Percentiles rank a stretch among this genome's conserved stretches.
Evolutionary conservation across 495 filamentous ascomycete species (phyloP).

Genomic region (Talaromyces liani): DNA sequence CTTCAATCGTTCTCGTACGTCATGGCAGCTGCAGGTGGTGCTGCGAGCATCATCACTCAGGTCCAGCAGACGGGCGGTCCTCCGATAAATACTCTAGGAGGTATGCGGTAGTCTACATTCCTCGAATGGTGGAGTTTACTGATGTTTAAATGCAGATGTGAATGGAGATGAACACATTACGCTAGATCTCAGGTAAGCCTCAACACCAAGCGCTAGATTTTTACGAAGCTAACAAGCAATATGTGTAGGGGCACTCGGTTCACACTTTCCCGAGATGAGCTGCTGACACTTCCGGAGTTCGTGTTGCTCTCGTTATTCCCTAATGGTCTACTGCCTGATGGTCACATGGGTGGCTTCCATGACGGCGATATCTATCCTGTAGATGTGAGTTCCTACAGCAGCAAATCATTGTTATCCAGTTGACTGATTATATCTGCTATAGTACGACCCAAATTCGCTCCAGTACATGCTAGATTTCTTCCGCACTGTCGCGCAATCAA

Average conservation of each 20-base stretch:
- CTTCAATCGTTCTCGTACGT: constrained; percentile 91
- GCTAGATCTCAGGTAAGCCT: constrained; percentile 79
- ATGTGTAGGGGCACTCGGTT: constrained; percentile 79
- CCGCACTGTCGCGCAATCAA: constrained; percentile 87
- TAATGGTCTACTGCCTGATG: constrained; percentile 94
- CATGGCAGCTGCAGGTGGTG: constrained; percentile 94
- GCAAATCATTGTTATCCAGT: constrained; percentile 15
- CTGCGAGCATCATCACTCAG: constrained; percentile 97
- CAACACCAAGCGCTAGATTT: background rate
- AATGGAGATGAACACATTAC: constrained; percentile 92
- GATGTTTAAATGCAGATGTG: constrained; percentile 49
- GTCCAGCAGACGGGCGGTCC: constrained; percentile 85
- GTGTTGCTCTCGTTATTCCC: constrained; percentile 98
- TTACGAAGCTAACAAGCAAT: constrained; percentile 18
- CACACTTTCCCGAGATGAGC: constrained; percentile 85
- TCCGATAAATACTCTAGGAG: constrained; percentile 80
- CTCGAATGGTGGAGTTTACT: background rate
- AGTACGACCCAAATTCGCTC: constrained; percentile 95
- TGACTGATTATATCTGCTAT: constrained; percentile 19
- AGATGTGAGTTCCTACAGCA: constrained; percentile 60
- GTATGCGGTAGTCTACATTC: constrained; percentile 36
- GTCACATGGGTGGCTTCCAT: constrained; percentile 86
- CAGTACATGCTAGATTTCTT: constrained; percentile 99
- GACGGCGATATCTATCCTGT: constrained; percentile 94
- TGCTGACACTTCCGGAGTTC: constrained; percentile 93